Base-by-base conservation (phyloP, 2,329 filamentous ascomycete species). In the Talaromyces islandicus region DNA sequence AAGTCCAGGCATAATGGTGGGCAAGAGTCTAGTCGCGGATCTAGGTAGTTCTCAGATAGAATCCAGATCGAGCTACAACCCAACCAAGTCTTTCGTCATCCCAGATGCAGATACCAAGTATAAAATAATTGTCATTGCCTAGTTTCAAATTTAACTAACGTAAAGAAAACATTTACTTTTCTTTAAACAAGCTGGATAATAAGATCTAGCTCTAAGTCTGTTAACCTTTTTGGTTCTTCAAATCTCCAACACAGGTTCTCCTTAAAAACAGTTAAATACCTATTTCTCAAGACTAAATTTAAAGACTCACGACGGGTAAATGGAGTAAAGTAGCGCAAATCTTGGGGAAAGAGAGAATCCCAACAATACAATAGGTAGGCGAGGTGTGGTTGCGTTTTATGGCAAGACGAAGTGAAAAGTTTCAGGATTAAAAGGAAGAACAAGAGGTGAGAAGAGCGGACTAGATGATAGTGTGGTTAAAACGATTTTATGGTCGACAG, bases 71-170 rank as follows among this genome's bases (percentile, higher is more conserved):
- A 9, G 12, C 5, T 24, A 25, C 54, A 48, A 48, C 25, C 54
- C 54, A 55, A 6, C 27, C 6, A 25, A 56, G 53, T 32, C 58
- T 43, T 27, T 24, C 4, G n/a, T 14, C 7, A 19, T 56, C 46
- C 43, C 53, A 60, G n/a, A 60, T 56, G 27, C 43, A 60, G 29
- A 60, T 25, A 52, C 58, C 58, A 24, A 57, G 48, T 24, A 51
- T 41, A 60, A 14, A 38, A 21, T 32, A 43, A 11, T 43, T 51
- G 5, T 54, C 46, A 21, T 54, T 35, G 19, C 32, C 32, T 24
- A 25, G 21, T 9, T 11, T 29, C 43, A 11, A 56, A 35, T 60
- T 35, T 27, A 54, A 53, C 1, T 25, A n/a, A n/a, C n/a, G n/a
- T n/a, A n/a, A n/a, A n/a, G n/a, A n/a, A n/a, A n/a, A n/a, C n/a